Conservation (phyloP, 495 filamentous ascomycete species). For the Aspergillus ostianus region DNA sequence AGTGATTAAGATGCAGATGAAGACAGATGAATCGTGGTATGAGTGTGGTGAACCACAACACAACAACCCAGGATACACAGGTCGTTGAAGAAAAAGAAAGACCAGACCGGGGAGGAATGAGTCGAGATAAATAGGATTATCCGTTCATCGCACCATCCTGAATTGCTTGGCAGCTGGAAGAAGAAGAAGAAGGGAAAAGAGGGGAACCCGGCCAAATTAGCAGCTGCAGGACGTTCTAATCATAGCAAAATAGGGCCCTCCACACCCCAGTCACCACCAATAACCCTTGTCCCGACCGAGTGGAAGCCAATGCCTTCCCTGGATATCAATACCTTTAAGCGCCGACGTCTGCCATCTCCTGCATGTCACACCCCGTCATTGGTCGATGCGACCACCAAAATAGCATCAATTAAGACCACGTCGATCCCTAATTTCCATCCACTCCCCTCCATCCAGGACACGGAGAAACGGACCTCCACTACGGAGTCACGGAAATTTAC, state of each 20-base stretch:
- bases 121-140: neutral
- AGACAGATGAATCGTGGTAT: neutral
- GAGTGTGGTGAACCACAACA: neutral
- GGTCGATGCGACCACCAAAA: neutral
- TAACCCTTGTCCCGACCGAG: neutral
- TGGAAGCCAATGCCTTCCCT: neutral
- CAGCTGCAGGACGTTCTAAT: slow-evolving; percentile 20
- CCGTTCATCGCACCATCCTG: neutral
- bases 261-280: neutral
- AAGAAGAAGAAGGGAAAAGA: too few relatives aligned
- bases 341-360: neutral
- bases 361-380: too few relatives aligned
- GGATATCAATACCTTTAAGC: neutral
- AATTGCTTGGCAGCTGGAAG: too few relatives aligned
- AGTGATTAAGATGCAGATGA: neutral
- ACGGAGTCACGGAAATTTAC: neutral
- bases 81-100: neutral
- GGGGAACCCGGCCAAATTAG: slow-evolving; percentile 1
- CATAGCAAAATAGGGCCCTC: slow-evolving; percentile 11
- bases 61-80: neutral
- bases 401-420: neutral
- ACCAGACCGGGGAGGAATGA: neutral
- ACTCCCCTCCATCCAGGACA: neutral
- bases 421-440: too few relatives aligned
- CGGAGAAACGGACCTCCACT: too few relatives aligned